Conservation (phyloP, 23 red algal genomes). For the Gracilariopsis chorda region DNA sequence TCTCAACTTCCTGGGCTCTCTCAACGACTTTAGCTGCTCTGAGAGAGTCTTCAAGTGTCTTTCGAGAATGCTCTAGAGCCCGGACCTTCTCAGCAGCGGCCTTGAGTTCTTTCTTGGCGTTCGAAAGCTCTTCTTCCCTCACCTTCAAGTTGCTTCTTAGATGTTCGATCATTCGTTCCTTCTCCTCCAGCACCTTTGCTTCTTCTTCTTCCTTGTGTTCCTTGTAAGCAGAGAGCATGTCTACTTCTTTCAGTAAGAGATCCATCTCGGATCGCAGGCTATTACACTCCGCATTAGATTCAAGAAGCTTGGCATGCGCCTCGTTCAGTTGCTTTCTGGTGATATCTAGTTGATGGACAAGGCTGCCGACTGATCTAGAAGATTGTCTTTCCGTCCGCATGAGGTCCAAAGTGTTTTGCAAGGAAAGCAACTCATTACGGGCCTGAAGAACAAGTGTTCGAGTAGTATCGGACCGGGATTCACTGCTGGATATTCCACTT, state of each 20-base stretch:
- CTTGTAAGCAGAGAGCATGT: not conserved
- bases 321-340: constrained; percentile 10
- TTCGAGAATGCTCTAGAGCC: not conserved
- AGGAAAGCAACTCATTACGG: not conserved
- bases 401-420: constrained; percentile 25
- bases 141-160: not conserved
- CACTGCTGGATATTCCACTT: constrained; percentile 8
- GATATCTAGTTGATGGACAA: constrained; percentile 14
- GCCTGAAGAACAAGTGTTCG: constrained; percentile 36
- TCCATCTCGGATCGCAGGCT: constrained; percentile 18
- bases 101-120: not conserved
- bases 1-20: constrained; percentile 57
- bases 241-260: constrained; percentile 29
- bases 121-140: constrained; percentile 9
- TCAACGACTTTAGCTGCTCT: constrained; percentile 20
- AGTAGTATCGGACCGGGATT: constrained; percentile 40
- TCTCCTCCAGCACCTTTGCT: constrained; percentile 3
- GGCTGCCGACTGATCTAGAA: constrained; percentile 9
- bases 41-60: constrained; percentile 14
- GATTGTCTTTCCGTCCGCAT: constrained; percentile 54
- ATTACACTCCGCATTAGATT: constrained; percentile 17
- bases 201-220: not conserved
- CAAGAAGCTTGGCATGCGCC: not conserved
- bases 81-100: not conserved
- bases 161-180: constrained; percentile 12